Evolutionary conservation across 2,329 filamentous ascomycete species (phyloP).

Genomic region (Nannizziopsis arthrosporioides): DNA sequence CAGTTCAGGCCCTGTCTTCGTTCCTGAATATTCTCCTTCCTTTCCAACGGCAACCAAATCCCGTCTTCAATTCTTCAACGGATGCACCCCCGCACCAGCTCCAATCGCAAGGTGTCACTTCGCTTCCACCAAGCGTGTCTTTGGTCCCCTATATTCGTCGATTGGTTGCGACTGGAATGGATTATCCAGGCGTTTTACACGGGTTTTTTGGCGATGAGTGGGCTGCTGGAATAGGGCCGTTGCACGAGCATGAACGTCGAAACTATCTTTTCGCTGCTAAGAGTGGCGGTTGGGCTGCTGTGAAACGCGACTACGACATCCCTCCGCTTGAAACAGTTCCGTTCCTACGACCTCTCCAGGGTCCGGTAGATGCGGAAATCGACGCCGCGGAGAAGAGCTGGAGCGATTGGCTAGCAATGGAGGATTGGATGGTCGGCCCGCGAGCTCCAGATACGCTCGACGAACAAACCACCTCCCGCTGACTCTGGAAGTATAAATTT

Average conservation of each 20-base stretch:
- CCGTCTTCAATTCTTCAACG: slow-evolving; percentile 34
- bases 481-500: slow-evolving; percentile 18
- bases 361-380: slow-evolving; percentile 67
- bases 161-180: slow-evolving; percentile 82
- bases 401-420: slow-evolving; percentile 94
- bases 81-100: slow-evolving; percentile 32
- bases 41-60: slow-evolving; percentile 55
- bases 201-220: slow-evolving; percentile 97
- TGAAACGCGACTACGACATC: slow-evolving; percentile 88
- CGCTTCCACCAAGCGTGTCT: slow-evolving; percentile 44
- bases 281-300: slow-evolving; percentile 75
- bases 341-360: slow-evolving; percentile 72
- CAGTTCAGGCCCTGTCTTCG: slow-evolving; percentile 77
- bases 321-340: slow-evolving; percentile 70
- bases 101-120: slow-evolving; percentile 24
- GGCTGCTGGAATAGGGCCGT: slow-evolving; percentile 61
- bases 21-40: slow-evolving; percentile 88
- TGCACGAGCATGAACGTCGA: slow-evolving; percentile 79
- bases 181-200: slow-evolving; percentile 73
- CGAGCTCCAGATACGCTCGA: slow-evolving; percentile 47
- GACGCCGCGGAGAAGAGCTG: slow-evolving; percentile 69
- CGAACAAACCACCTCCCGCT: slow-evolving; percentile 28
- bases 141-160: slow-evolving; percentile 83
- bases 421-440: slow-evolving; percentile 96
- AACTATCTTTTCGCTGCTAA: slow-evolving; percentile 96